These are phyloP conservation scores for Podila horticola DNA, from an alignment of 192 early-diverging fungal species.

Conservation along the genomic window DNA sequence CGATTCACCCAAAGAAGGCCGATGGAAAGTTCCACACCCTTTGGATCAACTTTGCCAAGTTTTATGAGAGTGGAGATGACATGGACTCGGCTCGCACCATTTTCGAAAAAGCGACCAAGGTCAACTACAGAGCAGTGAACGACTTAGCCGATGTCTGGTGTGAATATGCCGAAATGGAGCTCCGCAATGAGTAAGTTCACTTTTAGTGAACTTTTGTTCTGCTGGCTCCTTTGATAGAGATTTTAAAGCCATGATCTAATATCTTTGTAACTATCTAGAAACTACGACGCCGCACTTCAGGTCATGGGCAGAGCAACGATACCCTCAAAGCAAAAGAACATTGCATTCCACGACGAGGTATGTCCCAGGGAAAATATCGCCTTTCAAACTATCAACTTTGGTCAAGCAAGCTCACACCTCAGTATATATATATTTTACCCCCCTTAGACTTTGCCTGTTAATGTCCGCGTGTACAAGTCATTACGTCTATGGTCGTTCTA, in stretches of 20 bases:
- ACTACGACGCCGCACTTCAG: conserved; percentile 77
- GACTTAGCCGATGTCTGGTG: conserved; percentile 92
- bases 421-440: background rate
- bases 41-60: conserved; percentile 88
- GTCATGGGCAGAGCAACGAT: conserved; percentile 88
- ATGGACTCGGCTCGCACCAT: conserved; percentile 76
- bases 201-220: no score
- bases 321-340: conserved; percentile 63
- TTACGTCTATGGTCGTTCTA: conserved; percentile 92
- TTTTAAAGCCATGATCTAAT: background rate
- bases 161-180: conserved; percentile 92
- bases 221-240: no score
- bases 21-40: conserved; percentile 82
- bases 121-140: conserved; percentile 82
- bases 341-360: conserved; percentile 85
- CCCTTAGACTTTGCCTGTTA: conserved; percentile 69
- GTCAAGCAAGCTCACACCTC: background rate
- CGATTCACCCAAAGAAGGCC: conserved; percentile 81
- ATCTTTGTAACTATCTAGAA: conserved; percentile 13
- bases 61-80: conserved; percentile 72
- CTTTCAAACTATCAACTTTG: background rate
- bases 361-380: background rate
- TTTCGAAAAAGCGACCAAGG: conserved; percentile 85
- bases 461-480: conserved; percentile 87
- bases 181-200: conserved; percentile 64